Evolutionary conservation across 106 monocot genomes (phyloP), one percentile per base, ranked within the genome.

Genomic region (Narthecium ossifragum): DNA sequence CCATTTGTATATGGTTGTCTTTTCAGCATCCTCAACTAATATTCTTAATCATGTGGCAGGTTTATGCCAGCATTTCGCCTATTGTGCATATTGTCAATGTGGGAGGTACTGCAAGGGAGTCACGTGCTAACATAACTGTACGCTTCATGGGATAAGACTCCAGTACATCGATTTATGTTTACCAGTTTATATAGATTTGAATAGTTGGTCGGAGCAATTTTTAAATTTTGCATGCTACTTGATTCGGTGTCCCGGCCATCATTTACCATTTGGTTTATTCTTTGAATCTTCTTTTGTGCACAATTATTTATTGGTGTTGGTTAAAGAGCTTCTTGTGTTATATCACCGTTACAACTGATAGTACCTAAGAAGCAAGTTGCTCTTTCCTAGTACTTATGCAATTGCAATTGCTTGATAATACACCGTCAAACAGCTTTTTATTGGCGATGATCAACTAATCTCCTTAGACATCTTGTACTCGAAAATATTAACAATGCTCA

Each of bases 111-210:
- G 69, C 75, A 65, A 64, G 31, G 58, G 80, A 94, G 67, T 94
- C 94, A 30, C 63, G 70, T 80, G 89, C 94, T 55, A 94, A 94
- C 66, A 52, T 89, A 34, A 94, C 67, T 59, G 94, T 94, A 80
- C 40, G 75, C 67, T 72, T 17, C 43, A 36, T 58, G 33, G 41
- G 53, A 1, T 21, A 23, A 1, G 0, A 22, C 17, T 2, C 10
- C 3, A 10, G 17, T 43, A 22, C 6, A 26, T 26, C 24, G 12
- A 51, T n/a, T 8, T 30, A 30, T 26, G 10, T 26, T 55, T 28
- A 14, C 12, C 31, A 14, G 27, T 55, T 0, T 17, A 30, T 55
- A 55, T 55, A 25, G 28, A 30, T 51, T 10, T 55, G 29, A 15
- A 12, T 29, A 0, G 25, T 8, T 55, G 55, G 13, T 1, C 13